Evolutionary conservation across 2,329 filamentous ascomycete species (phyloP).

Genomic region (Hypocrella siamensis): DNA sequence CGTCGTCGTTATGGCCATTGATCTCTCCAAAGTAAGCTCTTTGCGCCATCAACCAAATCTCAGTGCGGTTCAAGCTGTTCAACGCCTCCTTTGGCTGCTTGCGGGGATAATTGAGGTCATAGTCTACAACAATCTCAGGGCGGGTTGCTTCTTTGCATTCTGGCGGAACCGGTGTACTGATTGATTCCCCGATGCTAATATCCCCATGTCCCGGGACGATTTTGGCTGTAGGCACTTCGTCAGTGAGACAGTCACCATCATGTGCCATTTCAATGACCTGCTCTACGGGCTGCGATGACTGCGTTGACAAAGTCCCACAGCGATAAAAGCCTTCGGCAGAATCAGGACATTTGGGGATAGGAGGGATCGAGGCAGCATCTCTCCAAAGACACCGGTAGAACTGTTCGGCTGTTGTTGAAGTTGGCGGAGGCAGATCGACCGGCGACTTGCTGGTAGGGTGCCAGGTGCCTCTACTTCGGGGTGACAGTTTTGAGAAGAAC

Average conservation of each 20-base stretch:
- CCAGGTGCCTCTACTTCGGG: constrained; percentile 69
- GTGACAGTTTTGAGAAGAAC: constrained; percentile 77
- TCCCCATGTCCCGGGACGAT: constrained; percentile 16
- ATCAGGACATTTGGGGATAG: constrained; percentile 19
- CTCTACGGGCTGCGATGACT: constrained; percentile 39
- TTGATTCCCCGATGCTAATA: constrained; percentile 14
- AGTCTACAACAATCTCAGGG: constrained; percentile 52
- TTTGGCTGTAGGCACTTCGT: constrained; percentile 53
- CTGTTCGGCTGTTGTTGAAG: constrained; percentile 78
- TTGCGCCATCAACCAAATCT: constrained; percentile 74
- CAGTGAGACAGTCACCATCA: constrained; percentile 28
- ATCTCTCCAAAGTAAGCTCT: constrained; percentile 59
- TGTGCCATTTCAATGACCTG: constrained; percentile 44
- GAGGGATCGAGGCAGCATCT: constrained; percentile 21
- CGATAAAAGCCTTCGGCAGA: constrained; percentile 22
- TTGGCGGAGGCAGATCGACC: constrained; percentile 46
- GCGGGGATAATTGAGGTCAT: constrained; percentile 58
- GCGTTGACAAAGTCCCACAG: constrained; percentile 20
- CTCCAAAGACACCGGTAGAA: constrained; percentile 82
- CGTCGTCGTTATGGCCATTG: constrained; percentile 26
- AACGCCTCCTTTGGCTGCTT: constrained; percentile 57
- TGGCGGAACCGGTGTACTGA: constrained; percentile 14
- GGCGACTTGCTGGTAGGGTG: constrained; percentile 41
- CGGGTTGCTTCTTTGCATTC: constrained; percentile 38
- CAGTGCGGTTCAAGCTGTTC: constrained; percentile 70